These are phyloP conservation scores for Lentinula lateritia DNA, from an alignment of 768 basidiomycete genomes.

Conservation along the genomic window DNA sequence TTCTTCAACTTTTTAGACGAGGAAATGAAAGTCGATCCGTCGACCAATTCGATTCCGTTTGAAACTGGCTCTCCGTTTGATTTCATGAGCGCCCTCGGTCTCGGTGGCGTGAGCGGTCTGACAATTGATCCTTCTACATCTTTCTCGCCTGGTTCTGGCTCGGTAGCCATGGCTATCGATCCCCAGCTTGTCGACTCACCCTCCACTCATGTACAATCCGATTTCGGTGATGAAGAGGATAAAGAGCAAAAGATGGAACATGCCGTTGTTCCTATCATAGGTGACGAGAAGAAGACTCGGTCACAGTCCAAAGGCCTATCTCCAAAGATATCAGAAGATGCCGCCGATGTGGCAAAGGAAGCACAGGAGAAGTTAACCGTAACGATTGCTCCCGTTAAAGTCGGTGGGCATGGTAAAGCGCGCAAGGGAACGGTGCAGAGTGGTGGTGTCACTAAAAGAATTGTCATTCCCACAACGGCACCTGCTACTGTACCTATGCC, in stretches of 20 bases:
- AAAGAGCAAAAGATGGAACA: slow-evolving; percentile 18
- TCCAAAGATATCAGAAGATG: background rate
- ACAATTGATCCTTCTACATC: background rate
- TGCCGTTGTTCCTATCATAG: slow-evolving; percentile 16
- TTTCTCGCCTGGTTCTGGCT: slow-evolving; percentile 19
- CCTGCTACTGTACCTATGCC: slow-evolving; percentile 7
- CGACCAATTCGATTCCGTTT: slow-evolving; percentile 18
- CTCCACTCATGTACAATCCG: slow-evolving; percentile 11
- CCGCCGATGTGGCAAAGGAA: slow-evolving; percentile 13
- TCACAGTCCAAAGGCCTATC: background rate
- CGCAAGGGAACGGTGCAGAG: slow-evolving; percentile 66
- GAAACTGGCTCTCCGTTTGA: slow-evolving; percentile 15
- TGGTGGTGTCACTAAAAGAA: slow-evolving; percentile 68
- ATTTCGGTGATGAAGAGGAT: slow-evolving; percentile 25
- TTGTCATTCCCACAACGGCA: slow-evolving; percentile 19
- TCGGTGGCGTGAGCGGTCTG: slow-evolving; percentile 30
- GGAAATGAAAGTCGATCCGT: slow-evolving; percentile 31
- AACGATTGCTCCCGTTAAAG: slow-evolving; percentile 49
- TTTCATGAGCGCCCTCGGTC: slow-evolving; percentile 1
- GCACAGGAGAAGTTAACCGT: slow-evolving; percentile 30
- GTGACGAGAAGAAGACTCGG: background rate
- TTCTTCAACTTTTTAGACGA: slow-evolving; percentile 45
- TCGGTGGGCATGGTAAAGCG: slow-evolving; percentile 54
- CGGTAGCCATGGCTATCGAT: slow-evolving; percentile 51
- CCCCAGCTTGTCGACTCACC: slow-evolving; percentile 49